phyloP scores from a whole-genome alignment of 2,329 filamentous ascomycete genomes.

The Cladosporium sp. region DNA sequence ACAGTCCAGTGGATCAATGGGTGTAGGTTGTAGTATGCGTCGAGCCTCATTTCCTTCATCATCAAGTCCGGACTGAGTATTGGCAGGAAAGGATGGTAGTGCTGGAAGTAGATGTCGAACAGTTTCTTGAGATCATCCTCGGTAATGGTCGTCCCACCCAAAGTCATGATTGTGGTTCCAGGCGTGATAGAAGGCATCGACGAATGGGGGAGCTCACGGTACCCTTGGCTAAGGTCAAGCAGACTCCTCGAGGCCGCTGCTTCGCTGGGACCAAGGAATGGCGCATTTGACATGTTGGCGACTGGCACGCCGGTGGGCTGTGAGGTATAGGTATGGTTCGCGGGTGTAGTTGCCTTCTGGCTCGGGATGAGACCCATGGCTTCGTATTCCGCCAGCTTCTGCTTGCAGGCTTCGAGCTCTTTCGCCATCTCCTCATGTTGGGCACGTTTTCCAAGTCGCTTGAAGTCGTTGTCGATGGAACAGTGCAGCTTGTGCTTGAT shows the following conservation, averaged over 20 bases:
- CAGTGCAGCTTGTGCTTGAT: conserved; percentile 77
- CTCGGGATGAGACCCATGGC: conserved; percentile 32
- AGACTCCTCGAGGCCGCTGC: conserved; percentile 40
- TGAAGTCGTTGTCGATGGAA: conserved; percentile 86
- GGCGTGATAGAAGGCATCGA: conserved; percentile 54
- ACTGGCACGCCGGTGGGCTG: conserved; percentile 26
- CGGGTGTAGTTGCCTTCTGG: conserved; percentile 1
- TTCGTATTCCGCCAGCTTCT: conserved; percentile 34
- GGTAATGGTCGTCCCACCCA: conserved; percentile 47
- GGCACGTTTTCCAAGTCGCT: conserved; percentile 77
- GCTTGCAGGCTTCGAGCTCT: conserved; percentile 65
- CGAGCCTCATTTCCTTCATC: conserved; percentile 28
- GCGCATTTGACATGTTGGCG: conserved; percentile 31
- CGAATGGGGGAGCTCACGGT: conserved; percentile 41
- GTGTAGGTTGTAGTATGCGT: conserved; percentile 71
- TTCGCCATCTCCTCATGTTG: conserved; percentile 86
- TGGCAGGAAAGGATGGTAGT: conserved; percentile 75
- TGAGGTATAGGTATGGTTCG: conserved; percentile 17
- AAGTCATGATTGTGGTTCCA: conserved; percentile 60
- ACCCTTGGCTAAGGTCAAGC: conserved; percentile 41
- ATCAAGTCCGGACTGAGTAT: conserved; percentile 68
- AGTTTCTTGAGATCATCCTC: conserved; percentile 53
- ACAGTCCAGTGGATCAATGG: conserved; percentile 85
- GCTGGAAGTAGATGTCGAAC: conserved; percentile 72
- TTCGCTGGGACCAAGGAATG: conserved; percentile 39